Base-by-base conservation (phyloP, 75 land plant species). In the Picea sitchensis region DNA sequence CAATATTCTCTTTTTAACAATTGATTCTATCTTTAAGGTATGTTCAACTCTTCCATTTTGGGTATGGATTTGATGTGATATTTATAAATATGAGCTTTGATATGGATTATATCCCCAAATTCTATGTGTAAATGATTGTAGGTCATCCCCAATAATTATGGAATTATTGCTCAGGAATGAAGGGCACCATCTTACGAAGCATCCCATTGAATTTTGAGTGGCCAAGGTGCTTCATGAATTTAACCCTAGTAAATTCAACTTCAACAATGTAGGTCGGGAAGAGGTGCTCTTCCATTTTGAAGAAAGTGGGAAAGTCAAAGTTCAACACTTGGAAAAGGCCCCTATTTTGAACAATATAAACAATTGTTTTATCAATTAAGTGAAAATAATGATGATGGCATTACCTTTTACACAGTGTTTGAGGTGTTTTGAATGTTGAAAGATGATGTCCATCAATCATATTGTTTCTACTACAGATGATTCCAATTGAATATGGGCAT, bases 401-500 rank as follows among this genome's bases (percentile, higher is more conserved):
- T 4, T 47, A 47, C 51, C 7, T 47, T 47, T 7, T 47, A 20
- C 41, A 8, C 13, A 41, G 54, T 2, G 1, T 67, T 67, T 17
- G 3, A 67, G 15, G 17, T 67, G 26, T 71, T n/a, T 41, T 34
- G 6, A 30, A 7, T 34, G 20, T 41, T 20, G 13, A 71, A 71
- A 38, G 51, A 9, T 11, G 14, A 71, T 18, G 51, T 41, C 20
- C 2, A 20, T 71, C 9, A 23, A 41, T 41, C 23, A 71, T 44
- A 3, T 59, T 51, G 8, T 15, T 82, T 11, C n/a, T 18, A 14
- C 59, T 71, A 21, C 88, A 94, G 99, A 94, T 96, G 14, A 96
- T 96, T 65, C 99, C 99, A 26, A 96, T 92, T 77, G 96, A 94
- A 58, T 94, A 94, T 89, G 99, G 96, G 13, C 99, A 96, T 82